Evolutionary conservation across 768 basidiomycete genomes (phyloP), one percentile per base, ranked within the genome.

Genomic region (Neoboletus subvelutipes): DNA sequence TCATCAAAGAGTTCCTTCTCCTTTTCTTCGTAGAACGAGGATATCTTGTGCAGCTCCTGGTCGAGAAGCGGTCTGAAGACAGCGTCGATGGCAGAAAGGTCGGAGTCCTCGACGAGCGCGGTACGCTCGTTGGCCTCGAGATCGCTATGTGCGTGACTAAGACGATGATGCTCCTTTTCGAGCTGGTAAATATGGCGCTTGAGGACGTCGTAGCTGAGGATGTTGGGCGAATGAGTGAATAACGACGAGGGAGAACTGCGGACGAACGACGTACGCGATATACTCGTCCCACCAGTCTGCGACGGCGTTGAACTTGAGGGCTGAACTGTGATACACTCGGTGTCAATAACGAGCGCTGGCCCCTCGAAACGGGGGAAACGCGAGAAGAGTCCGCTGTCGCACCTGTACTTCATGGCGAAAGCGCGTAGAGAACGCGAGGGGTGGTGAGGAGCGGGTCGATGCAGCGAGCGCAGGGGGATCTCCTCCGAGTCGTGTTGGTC

Each of bases 231-330:
- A 17, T 24, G 22, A 26, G 42, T 5, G 15, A 0, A 7, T 5
- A 15, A 26, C n/a, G 48, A 17, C 49, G 17, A 42, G 26, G 45
- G 15, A 46, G 39, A 20, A 36, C 31, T 7, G n/a, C 13, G 17
- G 10, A 3, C n/a, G 37, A n/a, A 45, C 37, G 17, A 82, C 89
- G 59, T 64, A 93, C 86, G 88, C 83, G 45, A 95, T 91, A 69
- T 95, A 95, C 49, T 93, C 87, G 59, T 92, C 90, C 87, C 88
- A 90, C 92, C 92, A 94, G 50, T 95, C 92, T 0, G 92, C 78
- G 26, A 94, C 88, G 3, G 92, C 90, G 64, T 95, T 95, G 74
- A 94, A 94, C 71, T 92, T 91, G 66, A 94, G 81, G 10, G 91
- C 89, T 33, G 89, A 90, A 65, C 89, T 91, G 29, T 1, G 22